Evolutionary conservation across 2,329 filamentous ascomycete genomes (phyloP).

Genomic region (Ophiostoma novo-ulmi): DNA sequence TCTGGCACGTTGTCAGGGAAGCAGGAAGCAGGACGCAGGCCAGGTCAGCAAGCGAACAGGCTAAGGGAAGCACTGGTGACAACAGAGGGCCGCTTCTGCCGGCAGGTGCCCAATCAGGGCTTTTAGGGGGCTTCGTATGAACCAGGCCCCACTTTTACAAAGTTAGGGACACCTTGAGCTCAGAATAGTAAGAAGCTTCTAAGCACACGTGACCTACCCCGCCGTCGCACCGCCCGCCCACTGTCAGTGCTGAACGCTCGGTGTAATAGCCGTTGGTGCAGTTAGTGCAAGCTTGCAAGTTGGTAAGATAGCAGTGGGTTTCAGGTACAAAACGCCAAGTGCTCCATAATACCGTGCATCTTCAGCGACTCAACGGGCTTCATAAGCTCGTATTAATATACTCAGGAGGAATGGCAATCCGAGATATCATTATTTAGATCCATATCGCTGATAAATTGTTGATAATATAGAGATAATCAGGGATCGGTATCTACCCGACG

Average conservation of each 20-base stretch:
- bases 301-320: not conserved
- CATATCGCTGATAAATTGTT: not conserved
- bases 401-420: not conserved
- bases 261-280: not conserved
- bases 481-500: no score
- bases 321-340: not conserved
- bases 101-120: not conserved
- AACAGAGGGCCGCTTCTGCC: not conserved
- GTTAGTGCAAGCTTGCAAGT: not conserved
- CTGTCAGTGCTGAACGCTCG: not conserved
- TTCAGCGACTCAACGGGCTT: not conserved
- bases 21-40: not conserved
- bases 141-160: not conserved
- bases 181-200: not conserved
- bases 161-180: not conserved
- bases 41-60: no score
- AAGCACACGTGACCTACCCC: slow-evolving; percentile 8
- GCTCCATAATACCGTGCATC: not conserved
- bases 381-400: not conserved
- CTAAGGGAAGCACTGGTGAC: not conserved
- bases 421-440: not conserved
- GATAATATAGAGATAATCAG: not conserved
- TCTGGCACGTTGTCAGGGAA: slow-evolving; percentile 7
- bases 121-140: not conserved
- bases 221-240: not conserved